A percentile compares a stretch with the other conserved stretches of the same genome.
phyloP scores from a whole-genome alignment of 78 protist genomes.

The Goniomonas avonlea region DNA sequence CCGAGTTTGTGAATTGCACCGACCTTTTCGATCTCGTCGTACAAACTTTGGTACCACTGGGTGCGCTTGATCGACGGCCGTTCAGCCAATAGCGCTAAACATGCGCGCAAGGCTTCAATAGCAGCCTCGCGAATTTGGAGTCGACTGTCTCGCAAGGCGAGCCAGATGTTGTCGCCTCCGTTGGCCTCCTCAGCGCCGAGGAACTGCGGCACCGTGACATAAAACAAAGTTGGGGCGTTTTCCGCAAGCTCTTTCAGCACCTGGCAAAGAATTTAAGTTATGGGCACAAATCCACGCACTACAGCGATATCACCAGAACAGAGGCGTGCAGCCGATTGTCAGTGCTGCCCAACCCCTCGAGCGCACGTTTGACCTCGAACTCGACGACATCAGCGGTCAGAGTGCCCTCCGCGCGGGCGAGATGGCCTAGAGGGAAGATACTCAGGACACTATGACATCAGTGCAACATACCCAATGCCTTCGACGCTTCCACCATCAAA shows the following conservation, averaged over 20 bases:
- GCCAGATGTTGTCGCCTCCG: no score
- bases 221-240: constrained; percentile 56
- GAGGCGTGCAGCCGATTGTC: no score
- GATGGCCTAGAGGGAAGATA: no score
- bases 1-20: no score
- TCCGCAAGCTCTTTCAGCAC: constrained; percentile 35
- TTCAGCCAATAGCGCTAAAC: constrained; percentile 16
- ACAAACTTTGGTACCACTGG: no score
- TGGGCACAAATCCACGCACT: no score
- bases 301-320: no score
- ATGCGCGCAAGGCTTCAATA: constrained; percentile 12
- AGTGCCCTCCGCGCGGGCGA: constrained; percentile 35
- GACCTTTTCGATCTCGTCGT: no score
- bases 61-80: constrained; percentile 15
- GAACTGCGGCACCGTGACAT: constrained; percentile 25
- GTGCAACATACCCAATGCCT: constrained; percentile 30
- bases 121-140: constrained; percentile 34
- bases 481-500: constrained; percentile 22
- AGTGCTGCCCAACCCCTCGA: constrained; percentile 53
- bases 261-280: no score
- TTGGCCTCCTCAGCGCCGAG: no score
- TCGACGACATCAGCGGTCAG: constrained; percentile 49
- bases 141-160: constrained; percentile 22
- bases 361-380: constrained; percentile 49
- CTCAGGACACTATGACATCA: no score